phyloP scores from a whole-genome alignment of 2,329 filamentous ascomycete genomes.

The Alternaria infectoria region DNA sequence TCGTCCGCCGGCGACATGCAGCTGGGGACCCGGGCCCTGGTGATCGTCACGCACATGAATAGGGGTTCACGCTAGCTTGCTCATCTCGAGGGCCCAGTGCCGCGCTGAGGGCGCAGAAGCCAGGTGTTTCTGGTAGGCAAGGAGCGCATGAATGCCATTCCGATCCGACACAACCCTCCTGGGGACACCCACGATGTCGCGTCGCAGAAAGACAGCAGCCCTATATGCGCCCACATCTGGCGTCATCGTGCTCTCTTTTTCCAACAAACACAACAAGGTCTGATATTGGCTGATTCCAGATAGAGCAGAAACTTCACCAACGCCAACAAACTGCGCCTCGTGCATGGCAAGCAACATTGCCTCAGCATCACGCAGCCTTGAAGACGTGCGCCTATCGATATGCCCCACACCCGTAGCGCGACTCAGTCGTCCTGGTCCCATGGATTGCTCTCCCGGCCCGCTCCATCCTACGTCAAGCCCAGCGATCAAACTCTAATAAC shows the following conservation, averaged over 20 bases:
- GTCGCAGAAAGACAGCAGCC: conserved; percentile 10
- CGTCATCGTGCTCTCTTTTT: neutral
- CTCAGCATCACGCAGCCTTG: neutral
- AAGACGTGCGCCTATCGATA: conserved; percentile 10
- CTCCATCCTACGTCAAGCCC: neutral
- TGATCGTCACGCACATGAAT: conserved; percentile 3
- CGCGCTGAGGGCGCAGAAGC: conserved; percentile 11
- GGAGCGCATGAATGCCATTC: conserved; percentile 23
- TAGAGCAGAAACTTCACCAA: neutral
- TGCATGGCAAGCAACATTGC: neutral
- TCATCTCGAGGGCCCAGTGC: conserved; percentile 9
- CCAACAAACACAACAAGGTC: neutral
- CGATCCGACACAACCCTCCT: conserved; percentile 1
- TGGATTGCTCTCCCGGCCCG: neutral
- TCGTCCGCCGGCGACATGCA: conserved; percentile 2
- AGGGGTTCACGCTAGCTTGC: conserved; percentile 15
- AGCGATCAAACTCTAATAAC: neutral
- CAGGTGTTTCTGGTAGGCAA: conserved; percentile 2
- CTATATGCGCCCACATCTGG: neutral
- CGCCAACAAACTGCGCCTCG: neutral
- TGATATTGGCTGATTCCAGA: neutral
- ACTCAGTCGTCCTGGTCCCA: neutral
- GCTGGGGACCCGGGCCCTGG: neutral
- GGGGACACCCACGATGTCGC: conserved; percentile 18
- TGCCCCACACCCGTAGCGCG: conserved; percentile 1